phyloP scores from a whole-genome alignment of 148 eudicot species.

The Amaranthus cruentus region DNA sequence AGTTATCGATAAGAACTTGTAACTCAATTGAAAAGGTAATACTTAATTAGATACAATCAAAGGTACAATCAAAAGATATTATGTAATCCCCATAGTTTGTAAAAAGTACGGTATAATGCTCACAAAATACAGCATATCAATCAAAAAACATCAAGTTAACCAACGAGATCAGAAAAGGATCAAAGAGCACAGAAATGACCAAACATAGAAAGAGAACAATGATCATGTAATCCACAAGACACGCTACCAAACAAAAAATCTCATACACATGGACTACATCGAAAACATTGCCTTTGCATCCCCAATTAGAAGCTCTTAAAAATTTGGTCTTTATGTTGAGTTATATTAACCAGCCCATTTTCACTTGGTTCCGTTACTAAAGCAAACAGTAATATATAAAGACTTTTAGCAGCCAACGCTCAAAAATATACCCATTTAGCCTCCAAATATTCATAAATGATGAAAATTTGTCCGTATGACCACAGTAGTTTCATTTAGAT shows the following conservation, averaged over 20 bases:
- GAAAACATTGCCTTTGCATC: background rate
- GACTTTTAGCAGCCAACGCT: too few relatives aligned
- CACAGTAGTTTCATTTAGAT: too few relatives aligned
- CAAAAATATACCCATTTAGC: too few relatives aligned
- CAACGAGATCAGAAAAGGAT: background rate
- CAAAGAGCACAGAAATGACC: background rate
- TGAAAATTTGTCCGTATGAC: too few relatives aligned
- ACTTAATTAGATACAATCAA: background rate
- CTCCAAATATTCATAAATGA: too few relatives aligned
- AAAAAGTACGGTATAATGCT: background rate
- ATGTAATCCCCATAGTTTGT: background rate
- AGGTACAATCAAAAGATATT: background rate
- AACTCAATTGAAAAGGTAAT: background rate
- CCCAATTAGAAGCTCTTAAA: background rate
- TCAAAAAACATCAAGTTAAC: background rate
- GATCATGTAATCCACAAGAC: background rate
- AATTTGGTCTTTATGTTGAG: background rate
- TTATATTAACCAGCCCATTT: background rate
- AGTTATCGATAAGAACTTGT: slow-evolving; percentile 1
- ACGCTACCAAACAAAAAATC: background rate
- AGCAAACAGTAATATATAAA: too few relatives aligned
- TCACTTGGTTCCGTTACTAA: background rate
- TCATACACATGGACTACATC: background rate
- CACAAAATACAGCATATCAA: background rate
- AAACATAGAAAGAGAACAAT: background rate